Evolutionary conservation across 2,329 filamentous ascomycete species (phyloP).

Genomic region (Aspergillus novofumigatus): DNA sequence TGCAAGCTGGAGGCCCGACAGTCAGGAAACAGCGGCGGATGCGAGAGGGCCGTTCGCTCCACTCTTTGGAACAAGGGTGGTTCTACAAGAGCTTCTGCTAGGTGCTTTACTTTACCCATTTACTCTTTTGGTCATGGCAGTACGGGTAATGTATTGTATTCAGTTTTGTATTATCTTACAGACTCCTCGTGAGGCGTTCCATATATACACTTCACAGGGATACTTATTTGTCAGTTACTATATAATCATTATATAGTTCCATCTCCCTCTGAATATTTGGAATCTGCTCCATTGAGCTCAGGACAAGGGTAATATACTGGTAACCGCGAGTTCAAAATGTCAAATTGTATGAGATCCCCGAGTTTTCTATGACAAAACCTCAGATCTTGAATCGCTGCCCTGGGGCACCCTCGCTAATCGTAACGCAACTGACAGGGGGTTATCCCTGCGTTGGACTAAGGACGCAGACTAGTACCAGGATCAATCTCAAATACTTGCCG

Average conservation of each 20-base stretch:
- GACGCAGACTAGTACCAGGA: constrained; percentile 18
- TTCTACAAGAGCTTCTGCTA: neutral
- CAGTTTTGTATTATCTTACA: neutral
- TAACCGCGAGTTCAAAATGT: neutral
- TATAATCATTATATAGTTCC: neutral
- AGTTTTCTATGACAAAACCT: neutral
- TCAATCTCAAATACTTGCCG: constrained; percentile 34
- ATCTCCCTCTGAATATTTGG: neutral
- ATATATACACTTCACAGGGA: neutral
- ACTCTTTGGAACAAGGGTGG: constrained; percentile 14
- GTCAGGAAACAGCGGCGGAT: constrained; percentile 32
- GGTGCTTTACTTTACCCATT: constrained; percentile 8
- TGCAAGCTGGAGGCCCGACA: constrained; percentile 27
- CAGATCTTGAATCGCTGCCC: neutral
- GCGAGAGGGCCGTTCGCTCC: constrained; percentile 34
- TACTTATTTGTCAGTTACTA: neutral
- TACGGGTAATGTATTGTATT: neutral
- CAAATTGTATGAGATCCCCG: no score
- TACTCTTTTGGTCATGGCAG: neutral
- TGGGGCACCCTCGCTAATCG: neutral
- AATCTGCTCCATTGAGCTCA: no score
- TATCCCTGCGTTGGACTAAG: constrained; percentile 21
- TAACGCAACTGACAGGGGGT: constrained; percentile 21
- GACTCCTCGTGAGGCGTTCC: neutral
- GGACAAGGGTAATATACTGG: neutral